These are phyloP conservation scores for Stagonosporopsis vannaccii DNA, from an alignment of 2,329 filamentous ascomycete genomes.

Conservation along the genomic window DNA sequence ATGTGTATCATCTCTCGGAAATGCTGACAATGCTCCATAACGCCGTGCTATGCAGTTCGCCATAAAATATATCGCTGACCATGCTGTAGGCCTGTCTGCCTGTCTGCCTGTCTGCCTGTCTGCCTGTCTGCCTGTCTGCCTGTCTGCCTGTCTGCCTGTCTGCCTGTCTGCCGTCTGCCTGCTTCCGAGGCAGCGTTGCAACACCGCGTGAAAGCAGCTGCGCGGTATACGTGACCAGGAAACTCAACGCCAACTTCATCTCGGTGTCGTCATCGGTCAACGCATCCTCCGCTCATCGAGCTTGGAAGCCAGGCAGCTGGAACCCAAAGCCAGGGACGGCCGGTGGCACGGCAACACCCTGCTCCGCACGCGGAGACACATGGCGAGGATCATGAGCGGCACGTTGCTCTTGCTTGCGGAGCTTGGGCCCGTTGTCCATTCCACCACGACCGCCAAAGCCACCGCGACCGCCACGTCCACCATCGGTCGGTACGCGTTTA, in stretches of 20 bases:
- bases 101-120: no score
- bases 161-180: no score
- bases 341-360: conserved; percentile 60
- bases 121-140: no score
- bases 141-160: no score
- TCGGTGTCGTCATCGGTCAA: background rate
- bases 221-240: conserved; percentile 1
- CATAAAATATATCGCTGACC: background rate
- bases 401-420: conserved; percentile 41
- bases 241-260: background rate
- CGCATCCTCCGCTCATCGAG: background rate
- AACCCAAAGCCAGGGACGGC: conserved; percentile 64
- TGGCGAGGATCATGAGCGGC: conserved; percentile 41
- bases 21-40: conserved; percentile 8
- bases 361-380: conserved; percentile 43
- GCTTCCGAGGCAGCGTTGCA: background rate
- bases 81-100: background rate
- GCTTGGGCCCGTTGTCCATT: conserved; percentile 34
- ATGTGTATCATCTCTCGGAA: background rate
- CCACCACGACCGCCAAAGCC: conserved; percentile 25
- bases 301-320: conserved; percentile 45
- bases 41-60: conserved; percentile 29
- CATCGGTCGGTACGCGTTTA: conserved; percentile 44
- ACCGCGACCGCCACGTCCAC: conserved; percentile 33
- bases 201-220: background rate